Evolutionary conservation across 768 basidiomycete species (phyloP).

Genomic region (Mycena crocata): DNA sequence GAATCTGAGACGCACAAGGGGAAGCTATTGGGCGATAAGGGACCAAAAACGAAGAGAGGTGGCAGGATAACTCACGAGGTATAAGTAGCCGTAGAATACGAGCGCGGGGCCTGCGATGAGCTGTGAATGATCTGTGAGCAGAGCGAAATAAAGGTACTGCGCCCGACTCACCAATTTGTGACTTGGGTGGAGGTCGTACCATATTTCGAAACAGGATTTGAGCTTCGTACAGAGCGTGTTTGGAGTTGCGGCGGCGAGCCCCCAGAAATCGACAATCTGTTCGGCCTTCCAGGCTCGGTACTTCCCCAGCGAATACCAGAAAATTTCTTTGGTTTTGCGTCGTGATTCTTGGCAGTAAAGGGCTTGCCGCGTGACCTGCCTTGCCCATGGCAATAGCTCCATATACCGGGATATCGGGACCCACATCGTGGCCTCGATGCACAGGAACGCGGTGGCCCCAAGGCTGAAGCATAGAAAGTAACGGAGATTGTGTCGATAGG

Average conservation of each 20-base stretch:
- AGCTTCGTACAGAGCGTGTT: neutral
- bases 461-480: no score
- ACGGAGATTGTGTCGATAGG: no score
- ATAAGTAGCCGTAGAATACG: neutral
- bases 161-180: neutral
- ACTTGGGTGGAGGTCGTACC: neutral
- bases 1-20: neutral
- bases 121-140: neutral
- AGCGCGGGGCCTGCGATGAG: neutral
- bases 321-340: no score
- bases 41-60: no score
- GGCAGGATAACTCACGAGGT: no score
- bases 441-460: no score
- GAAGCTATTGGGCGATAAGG: neutral
- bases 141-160: neutral
- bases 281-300: neutral
- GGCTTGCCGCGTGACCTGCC: neutral
- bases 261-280: neutral
- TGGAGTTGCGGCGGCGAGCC: neutral
- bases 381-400: no score
- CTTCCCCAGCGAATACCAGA: neutral
- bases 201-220: neutral
- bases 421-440: no score
- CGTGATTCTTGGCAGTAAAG: neutral
- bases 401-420: no score